Percentiles rank a stretch among this genome's conserved stretches.
Evolutionary conservation across 768 basidiomycete species (phyloP).

Genomic region (Exidia glandulosa): DNA sequence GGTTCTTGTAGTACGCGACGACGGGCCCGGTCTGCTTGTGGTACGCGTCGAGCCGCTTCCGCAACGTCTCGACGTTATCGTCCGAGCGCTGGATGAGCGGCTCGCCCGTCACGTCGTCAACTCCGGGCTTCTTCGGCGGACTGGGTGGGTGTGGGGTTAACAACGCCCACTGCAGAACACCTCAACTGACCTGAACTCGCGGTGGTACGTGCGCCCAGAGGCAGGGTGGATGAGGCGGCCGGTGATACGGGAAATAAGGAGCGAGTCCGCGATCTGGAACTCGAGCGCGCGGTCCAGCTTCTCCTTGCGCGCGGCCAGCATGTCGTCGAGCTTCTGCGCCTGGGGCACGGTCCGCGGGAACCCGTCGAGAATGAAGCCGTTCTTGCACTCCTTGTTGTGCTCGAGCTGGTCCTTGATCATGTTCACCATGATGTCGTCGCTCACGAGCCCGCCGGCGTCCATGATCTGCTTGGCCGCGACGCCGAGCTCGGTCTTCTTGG

Average conservation of each 20-base stretch:
- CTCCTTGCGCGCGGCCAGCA: conserved; percentile 76
- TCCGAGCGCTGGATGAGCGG: conserved; percentile 94
- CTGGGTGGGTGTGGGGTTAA: conserved; percentile 35
- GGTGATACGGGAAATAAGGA: conserved; percentile 95
- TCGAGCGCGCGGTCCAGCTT: conserved; percentile 88
- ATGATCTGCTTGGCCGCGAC: conserved; percentile 94
- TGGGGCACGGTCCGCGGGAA: conserved; percentile 97
- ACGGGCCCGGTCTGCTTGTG: conserved; percentile 94
- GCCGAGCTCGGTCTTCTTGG: conserved; percentile 77
- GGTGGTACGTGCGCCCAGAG: conserved; percentile 89
- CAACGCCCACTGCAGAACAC: not conserved
- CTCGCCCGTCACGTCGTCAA: conserved; percentile 91
- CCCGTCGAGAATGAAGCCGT: conserved; percentile 99
- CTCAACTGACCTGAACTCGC: conserved; percentile 76
- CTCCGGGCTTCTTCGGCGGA: conserved; percentile 93
- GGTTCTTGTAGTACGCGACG: conserved; percentile 88
- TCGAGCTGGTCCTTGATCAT: conserved; percentile 96
- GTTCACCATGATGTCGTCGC: conserved; percentile 93
- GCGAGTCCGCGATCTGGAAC: conserved; percentile 83
- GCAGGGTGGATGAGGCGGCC: conserved; percentile 87
- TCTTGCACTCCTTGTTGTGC: conserved; percentile 85
- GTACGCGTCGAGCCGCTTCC: conserved; percentile 80
- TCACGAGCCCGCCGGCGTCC: conserved; percentile 90
- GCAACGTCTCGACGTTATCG: conserved; percentile 92
- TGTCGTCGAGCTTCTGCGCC: conserved; percentile 88